Percentiles rank a stretch among this genome's conserved stretches.
These are phyloP conservation scores for Tagetes erecta DNA, from an alignment of 129 eudicot genomes.

Conservation along the genomic window DNA sequence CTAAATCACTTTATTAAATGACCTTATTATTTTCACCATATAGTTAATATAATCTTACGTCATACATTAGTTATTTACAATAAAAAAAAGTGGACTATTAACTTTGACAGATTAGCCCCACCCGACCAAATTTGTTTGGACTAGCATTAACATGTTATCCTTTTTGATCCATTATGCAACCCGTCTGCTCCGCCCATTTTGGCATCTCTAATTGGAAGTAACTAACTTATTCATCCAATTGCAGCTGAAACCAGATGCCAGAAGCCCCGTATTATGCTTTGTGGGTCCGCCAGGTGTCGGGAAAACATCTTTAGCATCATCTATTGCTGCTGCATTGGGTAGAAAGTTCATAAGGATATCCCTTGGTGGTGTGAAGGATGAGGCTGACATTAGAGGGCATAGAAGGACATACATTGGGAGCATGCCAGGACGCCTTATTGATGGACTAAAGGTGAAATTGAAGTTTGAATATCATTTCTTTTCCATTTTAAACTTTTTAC, in stretches of 20 bases:
- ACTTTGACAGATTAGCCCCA: background rate
- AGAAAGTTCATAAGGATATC: conserved; percentile 88
- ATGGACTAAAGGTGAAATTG: conserved; percentile 75
- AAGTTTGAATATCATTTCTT: background rate
- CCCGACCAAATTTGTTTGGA: background rate
- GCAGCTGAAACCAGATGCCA: conserved; percentile 95
- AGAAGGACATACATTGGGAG: conserved; percentile 96
- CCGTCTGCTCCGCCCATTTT: background rate
- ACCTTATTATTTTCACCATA: background rate
- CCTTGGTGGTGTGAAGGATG: conserved; percentile 97
- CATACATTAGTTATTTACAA: background rate
- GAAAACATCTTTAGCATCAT: conserved; percentile 95
- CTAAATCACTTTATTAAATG: background rate
- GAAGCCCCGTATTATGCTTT: conserved; percentile 91
- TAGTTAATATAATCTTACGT: background rate
- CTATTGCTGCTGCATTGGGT: conserved; percentile 91
- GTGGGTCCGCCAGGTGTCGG: conserved; percentile 99
- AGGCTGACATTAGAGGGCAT: conserved; percentile 97
- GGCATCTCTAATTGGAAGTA: background rate
- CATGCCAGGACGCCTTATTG: conserved; percentile 99
- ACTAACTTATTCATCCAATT: conserved; percentile 19
- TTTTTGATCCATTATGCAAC: background rate
- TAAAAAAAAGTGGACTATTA: background rate
- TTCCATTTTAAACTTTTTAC: background rate
- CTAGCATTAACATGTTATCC: background rate